These are phyloP conservation scores for Begonia loranthoides DNA, from an alignment of 306 rosid genomes.

Conservation along the genomic window DNA sequence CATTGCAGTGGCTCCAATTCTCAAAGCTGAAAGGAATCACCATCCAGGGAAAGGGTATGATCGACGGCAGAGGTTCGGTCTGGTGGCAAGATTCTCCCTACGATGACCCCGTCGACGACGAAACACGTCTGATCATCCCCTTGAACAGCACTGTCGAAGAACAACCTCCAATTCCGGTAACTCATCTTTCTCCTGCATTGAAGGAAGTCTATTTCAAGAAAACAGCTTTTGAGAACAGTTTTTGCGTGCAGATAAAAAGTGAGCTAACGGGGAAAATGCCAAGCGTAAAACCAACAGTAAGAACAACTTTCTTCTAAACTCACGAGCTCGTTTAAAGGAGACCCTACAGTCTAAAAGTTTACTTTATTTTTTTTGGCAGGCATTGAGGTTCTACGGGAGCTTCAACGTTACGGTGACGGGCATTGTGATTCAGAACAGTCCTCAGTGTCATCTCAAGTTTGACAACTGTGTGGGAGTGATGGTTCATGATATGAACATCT, in stretches of 20 bases:
- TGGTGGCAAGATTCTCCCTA: conserved; percentile 79
- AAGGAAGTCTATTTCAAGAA: neutral
- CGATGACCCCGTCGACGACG: conserved; percentile 65
- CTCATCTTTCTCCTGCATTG: neutral
- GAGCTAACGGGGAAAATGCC: conserved; percentile 62
- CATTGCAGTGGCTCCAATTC: conserved; percentile 77
- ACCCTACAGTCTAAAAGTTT: conserved; percentile 17
- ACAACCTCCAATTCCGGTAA: conserved; percentile 59
- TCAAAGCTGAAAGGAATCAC: conserved; percentile 63
- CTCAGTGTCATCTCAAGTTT: conserved; percentile 92
- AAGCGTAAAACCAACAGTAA: conserved; percentile 82
- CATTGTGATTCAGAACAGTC: conserved; percentile 80
- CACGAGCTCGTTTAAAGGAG: neutral
- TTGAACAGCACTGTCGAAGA: conserved; percentile 28
- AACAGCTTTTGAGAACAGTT: neutral
- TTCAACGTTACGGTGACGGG: conserved; percentile 76
- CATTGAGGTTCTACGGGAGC: conserved; percentile 83
- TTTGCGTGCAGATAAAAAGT: conserved; percentile 33
- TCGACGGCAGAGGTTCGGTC: conserved; percentile 86
- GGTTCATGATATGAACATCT: conserved; percentile 61
- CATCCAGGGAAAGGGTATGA: conserved; percentile 72
- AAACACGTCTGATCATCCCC: conserved; percentile 60
- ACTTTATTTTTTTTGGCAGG: conserved; percentile 36
- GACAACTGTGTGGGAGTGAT: conserved; percentile 81
- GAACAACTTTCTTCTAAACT: conserved; percentile 14